Percentiles rank a stretch among this genome's conserved stretches.
These are phyloP conservation scores for Taphrina populina DNA, from an alignment of 1,139 yeast species.

Conservation along the genomic window DNA sequence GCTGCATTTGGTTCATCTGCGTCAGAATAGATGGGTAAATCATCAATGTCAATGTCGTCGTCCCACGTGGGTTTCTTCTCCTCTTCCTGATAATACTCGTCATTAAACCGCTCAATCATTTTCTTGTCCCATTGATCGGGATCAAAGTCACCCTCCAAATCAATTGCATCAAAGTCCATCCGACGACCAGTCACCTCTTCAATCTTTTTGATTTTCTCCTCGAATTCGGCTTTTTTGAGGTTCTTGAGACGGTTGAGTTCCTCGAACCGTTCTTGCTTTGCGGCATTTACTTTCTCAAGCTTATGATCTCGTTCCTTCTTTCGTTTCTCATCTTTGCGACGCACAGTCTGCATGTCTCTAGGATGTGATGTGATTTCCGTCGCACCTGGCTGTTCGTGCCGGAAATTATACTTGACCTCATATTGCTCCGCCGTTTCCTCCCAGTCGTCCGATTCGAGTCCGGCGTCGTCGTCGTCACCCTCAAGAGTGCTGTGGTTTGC, in stretches of 20 bases:
- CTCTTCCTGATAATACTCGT: slow-evolving; percentile 64
- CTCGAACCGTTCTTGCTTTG: slow-evolving; percentile 58
- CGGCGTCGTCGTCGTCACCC: too few relatives aligned
- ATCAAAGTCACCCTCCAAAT: slow-evolving; percentile 84
- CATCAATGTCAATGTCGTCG: slow-evolving; percentile 48
- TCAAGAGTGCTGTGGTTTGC: too few relatives aligned
- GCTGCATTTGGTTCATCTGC: slow-evolving; percentile 41
- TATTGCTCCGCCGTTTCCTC: slow-evolving; percentile 89
- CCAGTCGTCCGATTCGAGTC: slow-evolving; percentile 78
- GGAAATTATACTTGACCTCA: slow-evolving; percentile 89
- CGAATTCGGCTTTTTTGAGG: slow-evolving; percentile 70
- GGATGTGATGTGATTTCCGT: slow-evolving; percentile 96
- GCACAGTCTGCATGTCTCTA: slow-evolving; percentile 76
- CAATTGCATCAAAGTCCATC: slow-evolving; percentile 58
- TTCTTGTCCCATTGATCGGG: slow-evolving; percentile 89
- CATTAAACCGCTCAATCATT: slow-evolving; percentile 81
- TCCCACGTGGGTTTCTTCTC: slow-evolving; percentile 57
- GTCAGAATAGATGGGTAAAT: slow-evolving; percentile 38
- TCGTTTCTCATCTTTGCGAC: slow-evolving; percentile 75
- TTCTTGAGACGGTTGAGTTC: slow-evolving; percentile 70
- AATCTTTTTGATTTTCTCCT: slow-evolving; percentile 72
- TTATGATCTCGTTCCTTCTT: slow-evolving; percentile 78
- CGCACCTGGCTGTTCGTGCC: slow-evolving; percentile 80
- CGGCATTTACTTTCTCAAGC: slow-evolving; percentile 55
- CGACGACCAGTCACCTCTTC: slow-evolving; percentile 70